phyloP scores from a whole-genome alignment of 768 basidiomycete genomes.

The Suillus cothurnatus region DNA sequence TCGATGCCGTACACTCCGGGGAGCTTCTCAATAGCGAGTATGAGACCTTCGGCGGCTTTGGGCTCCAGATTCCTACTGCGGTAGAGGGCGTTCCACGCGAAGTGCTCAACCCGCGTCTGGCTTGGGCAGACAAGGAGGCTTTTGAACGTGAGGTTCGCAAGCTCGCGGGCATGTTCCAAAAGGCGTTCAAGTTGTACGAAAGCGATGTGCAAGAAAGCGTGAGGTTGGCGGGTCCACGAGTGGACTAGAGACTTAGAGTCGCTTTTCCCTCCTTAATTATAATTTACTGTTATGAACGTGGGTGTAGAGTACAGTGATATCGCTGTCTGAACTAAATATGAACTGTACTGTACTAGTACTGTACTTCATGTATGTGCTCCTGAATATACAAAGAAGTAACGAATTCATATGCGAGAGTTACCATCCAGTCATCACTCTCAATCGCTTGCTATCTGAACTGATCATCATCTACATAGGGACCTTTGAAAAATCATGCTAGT shows the following conservation, averaged over 20 bases:
- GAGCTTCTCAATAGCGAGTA: slow-evolving; percentile 85
- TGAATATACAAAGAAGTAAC: not conserved
- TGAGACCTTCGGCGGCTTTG: slow-evolving; percentile 83
- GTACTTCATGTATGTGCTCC: not conserved
- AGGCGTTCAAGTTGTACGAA: slow-evolving; percentile 92
- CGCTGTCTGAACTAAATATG: not conserved
- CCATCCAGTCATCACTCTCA: not conserved
- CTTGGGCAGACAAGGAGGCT: slow-evolving; percentile 88
- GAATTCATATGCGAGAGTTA: not conserved
- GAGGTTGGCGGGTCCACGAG: slow-evolving; percentile 73
- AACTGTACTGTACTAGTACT: not conserved
- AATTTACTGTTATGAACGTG: not conserved
- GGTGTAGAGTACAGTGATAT: not conserved
- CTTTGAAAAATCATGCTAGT: not conserved
- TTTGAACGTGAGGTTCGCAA: slow-evolving; percentile 89
- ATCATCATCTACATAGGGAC: not conserved
- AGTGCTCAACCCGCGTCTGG: slow-evolving; percentile 83
- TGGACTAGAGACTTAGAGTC: slow-evolving; percentile 24
- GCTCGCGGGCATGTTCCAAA: slow-evolving; percentile 91
- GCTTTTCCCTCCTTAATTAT: not conserved
- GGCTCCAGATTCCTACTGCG: slow-evolving; percentile 78
- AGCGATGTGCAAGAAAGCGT: slow-evolving; percentile 82
- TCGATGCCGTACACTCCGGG: slow-evolving; percentile 96
- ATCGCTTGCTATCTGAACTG: not conserved
- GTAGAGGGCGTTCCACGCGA: slow-evolving; percentile 90